Percentiles rank a stretch among this genome's conserved stretches.
Evolutionary conservation across 208 protist species (phyloP).

Genomic region (Leptomonas seymouri): DNA sequence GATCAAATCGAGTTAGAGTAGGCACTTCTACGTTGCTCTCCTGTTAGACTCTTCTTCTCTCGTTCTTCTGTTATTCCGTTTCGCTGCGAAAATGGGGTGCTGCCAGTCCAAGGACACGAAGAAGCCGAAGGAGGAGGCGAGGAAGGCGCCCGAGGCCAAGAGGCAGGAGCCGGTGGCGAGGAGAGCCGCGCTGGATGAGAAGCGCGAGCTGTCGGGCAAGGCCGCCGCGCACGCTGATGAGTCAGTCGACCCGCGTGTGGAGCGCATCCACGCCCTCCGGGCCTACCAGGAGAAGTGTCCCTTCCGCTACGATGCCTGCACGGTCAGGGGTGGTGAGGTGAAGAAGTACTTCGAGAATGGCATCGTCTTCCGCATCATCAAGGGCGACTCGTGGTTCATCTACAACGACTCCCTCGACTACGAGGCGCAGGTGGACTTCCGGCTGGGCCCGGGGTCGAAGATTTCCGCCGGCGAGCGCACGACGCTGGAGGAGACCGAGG

Average conservation of each 20-base stretch:
- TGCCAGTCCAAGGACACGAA: conserved; percentile 44
- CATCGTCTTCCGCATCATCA: conserved; percentile 59
- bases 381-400: conserved; percentile 54
- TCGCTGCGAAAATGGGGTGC: conserved; percentile 50
- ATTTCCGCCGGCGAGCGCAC: conserved; percentile 30
- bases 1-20: too few relatives aligned
- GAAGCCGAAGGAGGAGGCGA: conserved; percentile 34
- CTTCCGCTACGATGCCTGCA: conserved; percentile 29
- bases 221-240: not conserved
- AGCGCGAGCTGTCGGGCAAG: not conserved
- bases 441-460: conserved; percentile 51
- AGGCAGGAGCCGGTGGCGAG: not conserved
- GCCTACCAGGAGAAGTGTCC: conserved; percentile 1
- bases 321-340: conserved; percentile 42
- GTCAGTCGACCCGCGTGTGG: not conserved
- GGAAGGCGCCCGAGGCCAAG: not conserved
- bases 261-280: conserved; percentile 11
- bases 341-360: conserved; percentile 50
- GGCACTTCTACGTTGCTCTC: too few relatives aligned
- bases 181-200: too few relatives aligned
- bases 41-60: not conserved
- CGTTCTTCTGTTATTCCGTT: conserved; percentile 5
- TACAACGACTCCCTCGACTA: conserved; percentile 84
- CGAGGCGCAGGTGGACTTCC: conserved; percentile 64
- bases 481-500: conserved; percentile 31